A percentile compares a stretch with the other conserved stretches of the same genome.
Evolutionary conservation across 768 basidiomycete species (phyloP).

Genomic region (Rhodosporidiobolus sp.): DNA sequence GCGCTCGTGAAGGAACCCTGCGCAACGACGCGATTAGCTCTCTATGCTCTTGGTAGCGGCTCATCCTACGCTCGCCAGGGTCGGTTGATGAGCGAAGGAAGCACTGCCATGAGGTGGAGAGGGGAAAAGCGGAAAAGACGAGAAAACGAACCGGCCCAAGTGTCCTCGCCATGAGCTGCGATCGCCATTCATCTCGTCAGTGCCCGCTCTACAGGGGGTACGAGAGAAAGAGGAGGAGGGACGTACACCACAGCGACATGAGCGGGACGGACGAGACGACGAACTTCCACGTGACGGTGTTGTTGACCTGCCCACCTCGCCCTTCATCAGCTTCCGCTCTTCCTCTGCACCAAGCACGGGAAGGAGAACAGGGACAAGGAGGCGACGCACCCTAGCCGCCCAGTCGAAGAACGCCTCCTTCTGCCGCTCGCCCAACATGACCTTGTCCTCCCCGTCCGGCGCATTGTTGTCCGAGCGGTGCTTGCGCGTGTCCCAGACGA

Average conservation of each 20-base stretch:
- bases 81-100: too few relatives aligned
- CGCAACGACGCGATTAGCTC: too few relatives aligned
- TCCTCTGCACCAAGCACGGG: neutral
- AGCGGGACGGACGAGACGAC: conserved; percentile 71
- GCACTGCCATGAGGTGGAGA: too few relatives aligned
- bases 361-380: too few relatives aligned
- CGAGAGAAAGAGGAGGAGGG: neutral
- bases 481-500: conserved; percentile 70
- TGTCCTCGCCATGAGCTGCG: conserved; percentile 61
- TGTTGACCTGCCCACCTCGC: conserved; percentile 56
- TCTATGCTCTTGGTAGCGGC: too few relatives aligned
- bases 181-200: neutral
- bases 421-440: conserved; percentile 70
- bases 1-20: conserved; percentile 61
- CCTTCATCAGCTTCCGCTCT: neutral
- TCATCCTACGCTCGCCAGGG: too few relatives aligned
- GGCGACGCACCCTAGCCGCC: conserved; percentile 56
- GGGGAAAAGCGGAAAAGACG: too few relatives aligned
- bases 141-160: conserved; percentile 56
- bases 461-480: conserved; percentile 55
- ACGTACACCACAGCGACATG: conserved; percentile 62
- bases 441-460: conserved; percentile 51
- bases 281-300: conserved; percentile 72
- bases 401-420: conserved; percentile 62
- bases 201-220: too few relatives aligned